These are phyloP conservation scores for Thelonectria blattea DNA, from an alignment of 2,329 filamentous ascomycete genomes.

Conservation along the genomic window DNA sequence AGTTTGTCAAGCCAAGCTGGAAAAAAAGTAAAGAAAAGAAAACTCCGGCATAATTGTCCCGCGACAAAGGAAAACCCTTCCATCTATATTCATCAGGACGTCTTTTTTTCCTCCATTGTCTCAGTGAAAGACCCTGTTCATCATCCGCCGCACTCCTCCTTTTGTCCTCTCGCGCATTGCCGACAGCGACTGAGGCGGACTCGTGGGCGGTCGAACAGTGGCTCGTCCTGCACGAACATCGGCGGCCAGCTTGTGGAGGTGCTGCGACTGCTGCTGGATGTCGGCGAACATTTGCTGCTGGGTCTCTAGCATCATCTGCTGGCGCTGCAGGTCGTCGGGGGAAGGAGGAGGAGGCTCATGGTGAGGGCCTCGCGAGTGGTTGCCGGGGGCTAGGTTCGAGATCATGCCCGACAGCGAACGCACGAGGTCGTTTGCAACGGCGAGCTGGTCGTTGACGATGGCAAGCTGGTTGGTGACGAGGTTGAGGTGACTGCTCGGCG, in stretches of 20 bases:
- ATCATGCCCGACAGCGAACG: conserved; percentile 36
- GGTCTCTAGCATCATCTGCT: conserved; percentile 28
- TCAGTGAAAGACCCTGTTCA: conserved; percentile 19
- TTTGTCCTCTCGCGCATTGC: not conserved
- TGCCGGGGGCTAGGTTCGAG: conserved; percentile 33
- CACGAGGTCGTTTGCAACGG: conserved; percentile 25
- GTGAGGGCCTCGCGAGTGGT: conserved; percentile 33
- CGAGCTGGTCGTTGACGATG: conserved; percentile 30
- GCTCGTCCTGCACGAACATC: not conserved
- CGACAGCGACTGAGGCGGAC: too few species aligned
- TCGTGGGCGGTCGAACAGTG: too few species aligned
- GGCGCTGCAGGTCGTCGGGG: conserved; percentile 28
- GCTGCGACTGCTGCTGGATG: conserved; percentile 14
- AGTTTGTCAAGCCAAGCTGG: too few species aligned
- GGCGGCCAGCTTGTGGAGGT: not conserved
- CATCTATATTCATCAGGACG: not conserved
- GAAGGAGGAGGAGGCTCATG: conserved; percentile 31
- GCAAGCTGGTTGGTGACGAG: not conserved
- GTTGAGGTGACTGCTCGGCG: not conserved
- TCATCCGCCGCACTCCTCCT: conserved; percentile 10
- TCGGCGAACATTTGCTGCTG: conserved; percentile 33
- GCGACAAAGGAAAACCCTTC: not conserved
- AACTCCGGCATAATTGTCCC: not conserved
- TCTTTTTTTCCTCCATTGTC: not conserved
- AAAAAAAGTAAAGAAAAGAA: too few species aligned